Percentiles rank a stretch among this genome's conserved stretches.
phyloP scores from a whole-genome alignment of 2,329 filamentous ascomycete species.

The Verticillium nubilum region DNA sequence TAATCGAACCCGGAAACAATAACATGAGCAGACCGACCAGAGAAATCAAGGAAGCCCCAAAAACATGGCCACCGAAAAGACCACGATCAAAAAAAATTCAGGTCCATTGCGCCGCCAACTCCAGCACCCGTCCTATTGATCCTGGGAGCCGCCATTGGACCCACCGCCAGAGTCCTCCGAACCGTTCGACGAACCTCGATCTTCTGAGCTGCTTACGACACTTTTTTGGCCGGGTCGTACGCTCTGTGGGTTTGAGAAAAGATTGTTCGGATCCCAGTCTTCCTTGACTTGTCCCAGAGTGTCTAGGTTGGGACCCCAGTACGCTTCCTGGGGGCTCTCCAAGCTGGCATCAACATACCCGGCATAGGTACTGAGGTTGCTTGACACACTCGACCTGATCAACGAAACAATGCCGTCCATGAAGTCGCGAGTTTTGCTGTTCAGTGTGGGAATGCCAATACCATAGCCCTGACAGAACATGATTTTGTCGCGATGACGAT shows the following conservation, averaged over 20 bases:
- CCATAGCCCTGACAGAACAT: conserved; percentile 61
- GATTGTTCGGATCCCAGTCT: conserved; percentile 43
- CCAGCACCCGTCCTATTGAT: conserved; percentile 8
- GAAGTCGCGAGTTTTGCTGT: conserved; percentile 41
- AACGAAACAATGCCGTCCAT: conserved; percentile 43
- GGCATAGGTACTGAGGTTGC: conserved; percentile 48
- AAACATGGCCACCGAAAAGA: background rate
- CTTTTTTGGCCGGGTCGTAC: conserved; percentile 25
- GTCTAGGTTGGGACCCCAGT: conserved; percentile 50
- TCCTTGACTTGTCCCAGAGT: conserved; percentile 43
- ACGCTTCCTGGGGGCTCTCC: conserved; percentile 37
- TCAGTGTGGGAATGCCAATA: conserved; percentile 41
- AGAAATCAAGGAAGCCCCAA: background rate
- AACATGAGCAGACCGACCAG: too few relatives aligned
- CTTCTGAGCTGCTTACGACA: background rate
- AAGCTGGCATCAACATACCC: conserved; percentile 56
- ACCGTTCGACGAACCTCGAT: background rate
- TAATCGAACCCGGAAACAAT: too few relatives aligned
- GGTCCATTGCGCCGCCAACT: conserved; percentile 3
- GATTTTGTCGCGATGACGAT: conserved; percentile 57
- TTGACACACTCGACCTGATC: conserved; percentile 30
- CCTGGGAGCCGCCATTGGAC: background rate
- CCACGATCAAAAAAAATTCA: background rate
- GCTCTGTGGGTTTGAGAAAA: conserved; percentile 57
- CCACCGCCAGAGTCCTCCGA: background rate